These are phyloP conservation scores for Puccinia triticina DNA, from an alignment of 1,284 basidiomycete species.

Conservation along the genomic window DNA sequence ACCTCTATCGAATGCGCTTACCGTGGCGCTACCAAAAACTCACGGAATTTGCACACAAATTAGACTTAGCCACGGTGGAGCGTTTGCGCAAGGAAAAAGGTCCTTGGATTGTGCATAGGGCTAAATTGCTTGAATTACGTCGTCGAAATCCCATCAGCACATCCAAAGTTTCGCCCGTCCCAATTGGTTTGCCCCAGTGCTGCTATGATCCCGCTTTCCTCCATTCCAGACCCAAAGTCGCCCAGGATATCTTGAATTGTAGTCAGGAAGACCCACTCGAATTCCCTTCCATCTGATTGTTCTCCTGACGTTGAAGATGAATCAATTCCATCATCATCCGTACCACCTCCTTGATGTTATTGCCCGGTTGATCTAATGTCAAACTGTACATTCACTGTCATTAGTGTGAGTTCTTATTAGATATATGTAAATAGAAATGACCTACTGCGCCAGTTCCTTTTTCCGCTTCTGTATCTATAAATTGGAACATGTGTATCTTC, in stretches of 20 bases:
- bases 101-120: neutral
- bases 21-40: neutral
- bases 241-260: conserved; percentile 17
- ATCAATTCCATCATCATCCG: conserved; percentile 14
- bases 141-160: neutral
- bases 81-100: conserved; percentile 2
- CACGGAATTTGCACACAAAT: neutral
- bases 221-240: neutral
- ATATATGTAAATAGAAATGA: neutral
- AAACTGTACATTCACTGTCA: conserved; percentile 1
- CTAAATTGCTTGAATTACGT: conserved; percentile 19
- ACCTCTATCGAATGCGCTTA: conserved; percentile 11
- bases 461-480: conserved; percentile 17
- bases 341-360: conserved; percentile 8
- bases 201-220: conserved; percentile 21
- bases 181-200: neutral
- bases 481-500: neutral
- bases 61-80: neutral
- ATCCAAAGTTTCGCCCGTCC: neutral
- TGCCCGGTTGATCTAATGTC: neutral
- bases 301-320: neutral
- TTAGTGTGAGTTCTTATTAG: neutral
- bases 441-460: conserved; percentile 3
- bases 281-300: neutral
- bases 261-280: neutral